Base-by-base conservation (phyloP, 2,329 filamentous ascomycete genomes). In the Fusarium nematophilum region DNA sequence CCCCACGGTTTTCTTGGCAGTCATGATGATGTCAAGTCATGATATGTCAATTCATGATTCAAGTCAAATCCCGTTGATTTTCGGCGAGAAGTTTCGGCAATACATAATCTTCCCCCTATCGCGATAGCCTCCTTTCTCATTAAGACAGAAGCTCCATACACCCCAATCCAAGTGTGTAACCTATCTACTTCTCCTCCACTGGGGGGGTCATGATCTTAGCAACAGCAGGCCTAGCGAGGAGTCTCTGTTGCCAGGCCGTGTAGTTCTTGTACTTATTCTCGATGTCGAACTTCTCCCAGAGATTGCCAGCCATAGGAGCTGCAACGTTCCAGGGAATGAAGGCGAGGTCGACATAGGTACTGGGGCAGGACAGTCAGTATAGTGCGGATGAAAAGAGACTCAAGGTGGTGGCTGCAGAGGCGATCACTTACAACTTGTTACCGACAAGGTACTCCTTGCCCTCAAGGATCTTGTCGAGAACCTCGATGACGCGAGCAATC, bases 371-470 rank as follows among this genome's bases (percentile, higher is more conserved):
- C 14, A 29, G 31, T 50, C 5, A 48, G 38, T 15, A 18, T 37
- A 6, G 14, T 9, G 26, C 5, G 3, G 17, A 11, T 7, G 29
- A 5, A 17, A n/a, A 34, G 11, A 13, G 6, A 17, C 9, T 5
- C 27, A 23, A 42, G 17, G 26, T 34, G 11, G 3, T 9, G 34
- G 3, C 5, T 10, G 11, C 36, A 27, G 9, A 21, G 8, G 5
- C 8, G n/a, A 25, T 8, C 14, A 61, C 70, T 53, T 64, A 74
- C 73, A 62, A 65, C 43, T 74, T 75, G 39, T 72, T 62, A n/a
- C 71, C 73, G 9, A 75, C 70, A 18, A 76, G 72, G 29, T 72
- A 75, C 39, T 77, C 31, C 56, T 72, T 74, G 15, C 64, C 73
- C 58, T 73, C 62, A 10, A 76, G 68, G 34, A 72, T 66, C 5